phyloP scores from a whole-genome alignment of 768 basidiomycete genomes.

The Tricholomella constricta region DNA sequence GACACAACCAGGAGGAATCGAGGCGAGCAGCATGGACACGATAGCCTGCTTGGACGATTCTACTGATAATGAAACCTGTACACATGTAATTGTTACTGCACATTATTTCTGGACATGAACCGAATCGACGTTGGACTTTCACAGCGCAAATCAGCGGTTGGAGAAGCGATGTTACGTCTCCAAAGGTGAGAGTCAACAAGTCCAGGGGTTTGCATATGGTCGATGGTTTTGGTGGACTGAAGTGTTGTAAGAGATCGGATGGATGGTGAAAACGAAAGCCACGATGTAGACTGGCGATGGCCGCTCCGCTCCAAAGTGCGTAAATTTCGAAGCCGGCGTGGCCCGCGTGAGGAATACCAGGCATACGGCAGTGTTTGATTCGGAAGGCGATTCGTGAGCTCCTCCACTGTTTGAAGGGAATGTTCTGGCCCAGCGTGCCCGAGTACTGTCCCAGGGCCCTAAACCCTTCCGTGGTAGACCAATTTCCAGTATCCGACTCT shows the following conservation, averaged over 20 bases:
- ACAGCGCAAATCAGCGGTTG: too few species aligned
- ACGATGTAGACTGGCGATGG: conserved; percentile 8
- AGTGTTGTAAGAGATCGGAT: conserved; percentile 1
- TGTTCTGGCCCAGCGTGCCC: neutral
- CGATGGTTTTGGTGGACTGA: too few species aligned
- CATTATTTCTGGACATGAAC: too few species aligned
- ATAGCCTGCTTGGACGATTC: neutral
- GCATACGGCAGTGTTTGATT: neutral
- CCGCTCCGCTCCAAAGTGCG: conserved; percentile 4
- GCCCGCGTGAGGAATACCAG: neutral
- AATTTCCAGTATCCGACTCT: neutral
- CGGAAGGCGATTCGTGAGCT: neutral
- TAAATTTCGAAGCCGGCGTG: neutral
- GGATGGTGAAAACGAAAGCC: conserved; percentile 9
- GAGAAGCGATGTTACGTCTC: too few species aligned
- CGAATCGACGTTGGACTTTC: too few species aligned
- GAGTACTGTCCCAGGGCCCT: neutral
- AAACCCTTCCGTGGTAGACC: neutral
- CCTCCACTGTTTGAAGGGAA: neutral
- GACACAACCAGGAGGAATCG: too few species aligned
- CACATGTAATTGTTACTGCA: too few species aligned
- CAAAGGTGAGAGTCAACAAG: neutral
- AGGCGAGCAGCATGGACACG: too few species aligned
- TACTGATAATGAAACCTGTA: too few species aligned
- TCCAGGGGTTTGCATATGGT: too few species aligned